A percentile compares a stretch with the other conserved stretches of the same genome.
Evolutionary conservation across 2,329 filamentous ascomycete genomes (phyloP).

Genomic region (Talaromyces sp.): DNA sequence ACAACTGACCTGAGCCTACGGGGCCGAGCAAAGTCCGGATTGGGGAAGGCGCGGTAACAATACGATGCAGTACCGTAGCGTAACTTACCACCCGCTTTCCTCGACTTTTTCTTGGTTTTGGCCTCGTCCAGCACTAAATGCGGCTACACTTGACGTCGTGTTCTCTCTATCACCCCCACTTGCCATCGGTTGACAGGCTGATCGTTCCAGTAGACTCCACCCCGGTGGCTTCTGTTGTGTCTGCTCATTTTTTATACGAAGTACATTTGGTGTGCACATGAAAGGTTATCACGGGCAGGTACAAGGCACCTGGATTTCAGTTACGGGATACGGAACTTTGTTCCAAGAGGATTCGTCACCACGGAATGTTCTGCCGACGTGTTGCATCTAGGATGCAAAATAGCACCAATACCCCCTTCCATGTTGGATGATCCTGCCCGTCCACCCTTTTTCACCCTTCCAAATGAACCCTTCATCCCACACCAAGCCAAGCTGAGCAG

Average conservation of each 20-base stretch:
- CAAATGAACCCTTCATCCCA: constrained; percentile 10
- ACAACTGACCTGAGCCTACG: background rate
- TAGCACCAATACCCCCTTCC: background rate
- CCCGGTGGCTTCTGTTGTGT: no score
- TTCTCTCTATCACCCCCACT: background rate
- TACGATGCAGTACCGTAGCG: constrained; percentile 7
- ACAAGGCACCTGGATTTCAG: background rate
- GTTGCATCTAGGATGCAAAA: constrained; percentile 9
- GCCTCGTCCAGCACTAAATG: background rate
- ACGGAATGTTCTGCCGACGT: constrained; percentile 16
- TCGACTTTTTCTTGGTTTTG: background rate
- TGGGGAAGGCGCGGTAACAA: constrained; percentile 12
- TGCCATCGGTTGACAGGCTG: background rate
- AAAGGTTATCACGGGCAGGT: background rate
- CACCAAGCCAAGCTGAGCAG: constrained; percentile 12
- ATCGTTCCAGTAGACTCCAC: no score
- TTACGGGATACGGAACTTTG: constrained; percentile 7
- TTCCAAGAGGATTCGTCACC: constrained; percentile 19
- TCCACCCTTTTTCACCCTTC: constrained; percentile 14
- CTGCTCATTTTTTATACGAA: background rate
- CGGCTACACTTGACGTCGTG: background rate
- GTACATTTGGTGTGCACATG: background rate
- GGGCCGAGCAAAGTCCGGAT: constrained; percentile 5
- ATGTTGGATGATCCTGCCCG: constrained; percentile 2
- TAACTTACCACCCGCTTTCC: background rate